These are phyloP conservation scores for Rhytidiadelphus loreus DNA, from an alignment of 225 moss, liverwort and hornwort genomes.

Conservation along the genomic window DNA sequence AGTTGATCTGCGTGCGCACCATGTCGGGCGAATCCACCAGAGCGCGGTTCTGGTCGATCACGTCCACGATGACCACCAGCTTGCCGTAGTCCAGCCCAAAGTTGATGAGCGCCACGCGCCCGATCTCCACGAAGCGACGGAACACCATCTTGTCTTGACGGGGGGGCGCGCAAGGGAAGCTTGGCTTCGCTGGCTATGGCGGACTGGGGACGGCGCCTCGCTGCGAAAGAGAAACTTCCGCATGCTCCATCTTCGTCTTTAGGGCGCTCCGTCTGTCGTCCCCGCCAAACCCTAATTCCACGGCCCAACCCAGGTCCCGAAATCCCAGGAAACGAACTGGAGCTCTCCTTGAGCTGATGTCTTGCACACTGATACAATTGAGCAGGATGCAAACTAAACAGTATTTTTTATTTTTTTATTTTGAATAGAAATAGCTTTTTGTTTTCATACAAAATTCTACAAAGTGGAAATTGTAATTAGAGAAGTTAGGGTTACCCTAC, in stretches of 20 bases:
- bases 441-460: too few relatives aligned
- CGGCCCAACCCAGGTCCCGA: background rate
- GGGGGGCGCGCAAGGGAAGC: background rate
- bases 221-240: background rate
- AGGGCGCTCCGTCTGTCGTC: background rate
- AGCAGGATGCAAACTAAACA: background rate
- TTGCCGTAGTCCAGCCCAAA: background rate
- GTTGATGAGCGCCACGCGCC: background rate
- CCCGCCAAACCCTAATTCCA: background rate
- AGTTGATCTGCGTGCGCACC: background rate
- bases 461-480: too few relatives aligned
- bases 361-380: too few relatives aligned
- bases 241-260: fast-evolving
- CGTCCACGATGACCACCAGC: background rate
- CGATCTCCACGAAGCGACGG: background rate
- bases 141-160: background rate
- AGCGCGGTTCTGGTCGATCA: background rate
- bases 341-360: too few relatives aligned
- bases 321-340: too few relatives aligned
- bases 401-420: too few relatives aligned
- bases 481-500: background rate
- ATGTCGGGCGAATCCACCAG: background rate
- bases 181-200: background rate
- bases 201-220: background rate
- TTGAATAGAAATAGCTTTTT: background rate